phyloP scores from a whole-genome alignment of 441 rosid genomes.

The Pelargonium exstipulatum region DNA sequence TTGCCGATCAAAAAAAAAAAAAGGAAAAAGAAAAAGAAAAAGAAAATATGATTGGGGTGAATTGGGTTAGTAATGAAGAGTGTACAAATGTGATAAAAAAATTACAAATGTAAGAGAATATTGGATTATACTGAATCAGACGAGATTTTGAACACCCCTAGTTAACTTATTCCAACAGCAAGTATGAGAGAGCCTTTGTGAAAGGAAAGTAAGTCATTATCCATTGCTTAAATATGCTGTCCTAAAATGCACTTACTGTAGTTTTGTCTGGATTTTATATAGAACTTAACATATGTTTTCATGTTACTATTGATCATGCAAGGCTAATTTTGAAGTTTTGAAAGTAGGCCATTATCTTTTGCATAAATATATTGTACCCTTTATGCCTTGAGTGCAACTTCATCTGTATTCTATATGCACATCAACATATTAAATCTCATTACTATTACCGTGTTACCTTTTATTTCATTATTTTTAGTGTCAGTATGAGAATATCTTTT shows the following conservation, averaged over 20 bases:
- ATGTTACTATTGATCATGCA: background rate
- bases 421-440: background rate
- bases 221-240: background rate
- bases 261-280: background rate
- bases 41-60: too few relatives aligned
- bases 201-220: background rate
- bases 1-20: too few relatives aligned
- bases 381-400: background rate
- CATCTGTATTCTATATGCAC: background rate
- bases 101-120: too few relatives aligned
- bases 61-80: too few relatives aligned
- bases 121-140: too few relatives aligned
- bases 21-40: too few relatives aligned
- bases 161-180: too few relatives aligned
- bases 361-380: background rate
- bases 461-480: background rate
- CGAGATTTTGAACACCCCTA: too few relatives aligned
- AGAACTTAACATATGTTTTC: background rate
- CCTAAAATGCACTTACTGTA: background rate
- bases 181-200: background rate
- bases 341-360: background rate
- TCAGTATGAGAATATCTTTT: background rate
- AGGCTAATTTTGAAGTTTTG: background rate
- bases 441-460: background rate
- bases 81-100: too few relatives aligned